Evolutionary conservation across 2,329 filamentous ascomycete genomes (phyloP).

Genomic region (Simplicillium aogashimaense): DNA sequence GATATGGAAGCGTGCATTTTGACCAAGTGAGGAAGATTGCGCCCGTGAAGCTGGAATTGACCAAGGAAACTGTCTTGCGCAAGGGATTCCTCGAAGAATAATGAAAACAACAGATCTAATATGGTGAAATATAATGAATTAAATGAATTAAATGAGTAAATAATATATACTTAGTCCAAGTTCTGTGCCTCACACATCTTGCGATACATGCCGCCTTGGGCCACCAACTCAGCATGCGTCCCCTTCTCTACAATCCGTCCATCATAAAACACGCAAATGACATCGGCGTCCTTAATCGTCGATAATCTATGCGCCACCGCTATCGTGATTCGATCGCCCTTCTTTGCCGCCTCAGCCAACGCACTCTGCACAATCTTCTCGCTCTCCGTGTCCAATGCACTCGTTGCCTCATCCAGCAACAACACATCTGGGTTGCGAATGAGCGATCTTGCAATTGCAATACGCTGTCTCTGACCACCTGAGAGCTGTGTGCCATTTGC

Average conservation of each 20-base stretch:
- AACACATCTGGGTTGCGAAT: constrained; percentile 89
- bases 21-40: constrained; percentile 12
- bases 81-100: no score
- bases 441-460: constrained; percentile 80
- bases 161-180: constrained; percentile 15
- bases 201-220: constrained; percentile 33
- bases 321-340: constrained; percentile 82
- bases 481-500: constrained; percentile 78
- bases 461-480: constrained; percentile 85
- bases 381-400: constrained; percentile 85
- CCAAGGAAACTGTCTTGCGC: no score
- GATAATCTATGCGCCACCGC: constrained; percentile 86
- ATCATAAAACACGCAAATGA: constrained; percentile 51
- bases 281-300: constrained; percentile 68
- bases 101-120: no score
- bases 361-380: constrained; percentile 89
- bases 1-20: constrained; percentile 22
- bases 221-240: constrained; percentile 43
- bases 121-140: no score
- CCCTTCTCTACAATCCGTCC: constrained; percentile 47
- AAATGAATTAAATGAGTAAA: no score
- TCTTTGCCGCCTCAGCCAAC: constrained; percentile 61
- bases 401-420: constrained; percentile 88
- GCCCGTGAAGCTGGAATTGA: no score
- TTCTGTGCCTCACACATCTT: constrained; percentile 36